Percentiles rank a stretch among this genome's conserved stretches.
phyloP scores from a whole-genome alignment of 495 filamentous ascomycete species.

The Achaetomiella virescens region DNA sequence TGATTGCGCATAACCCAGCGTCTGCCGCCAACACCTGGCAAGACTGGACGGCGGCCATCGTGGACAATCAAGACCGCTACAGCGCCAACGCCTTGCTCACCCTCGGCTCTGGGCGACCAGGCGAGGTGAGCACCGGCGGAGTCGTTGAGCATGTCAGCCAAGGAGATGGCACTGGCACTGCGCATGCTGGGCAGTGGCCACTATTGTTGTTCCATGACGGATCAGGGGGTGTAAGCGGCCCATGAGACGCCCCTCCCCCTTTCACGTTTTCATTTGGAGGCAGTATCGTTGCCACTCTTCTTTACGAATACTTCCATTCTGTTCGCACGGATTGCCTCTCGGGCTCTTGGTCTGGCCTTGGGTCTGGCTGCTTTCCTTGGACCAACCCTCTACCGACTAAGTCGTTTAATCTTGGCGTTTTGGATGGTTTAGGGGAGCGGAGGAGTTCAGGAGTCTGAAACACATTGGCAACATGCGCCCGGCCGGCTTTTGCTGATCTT shows the following conservation, averaged over 20 bases:
- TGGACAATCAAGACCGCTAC: constrained; percentile 41
- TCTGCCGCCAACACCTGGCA: constrained; percentile 35
- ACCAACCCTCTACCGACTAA: neutral
- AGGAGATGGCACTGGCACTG: constrained; percentile 11
- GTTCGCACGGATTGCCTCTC: neutral
- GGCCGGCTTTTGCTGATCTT: neutral
- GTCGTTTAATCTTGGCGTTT: neutral
- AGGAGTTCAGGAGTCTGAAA: neutral
- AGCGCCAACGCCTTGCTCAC: constrained; percentile 40
- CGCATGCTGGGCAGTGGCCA: constrained; percentile 27
- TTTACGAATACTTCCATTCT: neutral
- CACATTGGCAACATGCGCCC: neutral
- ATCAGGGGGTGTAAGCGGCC: constrained; percentile 6
- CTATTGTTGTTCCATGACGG: constrained; percentile 25
- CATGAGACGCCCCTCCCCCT: neutral
- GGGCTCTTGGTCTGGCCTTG: neutral
- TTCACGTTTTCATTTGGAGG: neutral
- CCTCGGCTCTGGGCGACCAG: constrained; percentile 25
- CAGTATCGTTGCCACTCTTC: neutral
- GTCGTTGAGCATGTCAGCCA: constrained; percentile 18
- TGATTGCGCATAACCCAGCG: constrained; percentile 14
- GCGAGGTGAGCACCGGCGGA: constrained; percentile 12
- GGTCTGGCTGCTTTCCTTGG: neutral
- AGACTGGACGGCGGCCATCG: constrained; percentile 43
- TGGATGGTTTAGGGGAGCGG: neutral